Base-by-base conservation (phyloP, 441 rosid species). In the Populus hybrid region DNA sequence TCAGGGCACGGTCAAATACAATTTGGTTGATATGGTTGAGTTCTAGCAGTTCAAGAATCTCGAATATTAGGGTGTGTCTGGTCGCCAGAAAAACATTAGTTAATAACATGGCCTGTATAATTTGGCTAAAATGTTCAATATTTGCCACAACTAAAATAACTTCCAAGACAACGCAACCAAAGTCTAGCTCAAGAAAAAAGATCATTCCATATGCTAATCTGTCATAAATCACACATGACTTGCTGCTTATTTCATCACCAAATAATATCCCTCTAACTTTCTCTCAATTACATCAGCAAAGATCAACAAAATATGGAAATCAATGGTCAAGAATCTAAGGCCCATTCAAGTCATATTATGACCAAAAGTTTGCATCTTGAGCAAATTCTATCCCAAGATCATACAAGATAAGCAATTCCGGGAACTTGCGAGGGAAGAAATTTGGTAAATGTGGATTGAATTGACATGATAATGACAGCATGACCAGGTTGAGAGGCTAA, bases 401-500 rank as follows among this genome's bases (percentile, higher is more conserved):
- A 34, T 34, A 34, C 35, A 5, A 34, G 6, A 34, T 6, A 34
- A 6, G 35, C 35, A 34, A 34, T 34, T 34, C 35, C 35, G 1
- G 0, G 35, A 34, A 26, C 34, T n/a, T 24, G 24, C 61, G 10
- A 20, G 11, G 66, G 61, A n/a, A 20, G 6, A 30, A 63, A 26
- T 10, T 34, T 10, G 10, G 23, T n/a, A 9, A 28, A 34, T 1
- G 8, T 38, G 40, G 10, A 2, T 28, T 18, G 23, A 8, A 16
- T 34, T 34, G 35, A 34, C 38, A 68, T 59, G 78, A 64, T 12
- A 70, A 74, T 61, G 67, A 68, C 69, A 61, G 61, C 20, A 69
- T 7, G 73, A 79, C 67, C 67, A 70, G 50, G 65, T 4, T 34
- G 64, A 77, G 67, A 50, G 10, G 73, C 2, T 20, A 50, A 30